phyloP scores from a whole-genome alignment of 2,329 filamentous ascomycete genomes.

The Elsinoe arachidis region DNA sequence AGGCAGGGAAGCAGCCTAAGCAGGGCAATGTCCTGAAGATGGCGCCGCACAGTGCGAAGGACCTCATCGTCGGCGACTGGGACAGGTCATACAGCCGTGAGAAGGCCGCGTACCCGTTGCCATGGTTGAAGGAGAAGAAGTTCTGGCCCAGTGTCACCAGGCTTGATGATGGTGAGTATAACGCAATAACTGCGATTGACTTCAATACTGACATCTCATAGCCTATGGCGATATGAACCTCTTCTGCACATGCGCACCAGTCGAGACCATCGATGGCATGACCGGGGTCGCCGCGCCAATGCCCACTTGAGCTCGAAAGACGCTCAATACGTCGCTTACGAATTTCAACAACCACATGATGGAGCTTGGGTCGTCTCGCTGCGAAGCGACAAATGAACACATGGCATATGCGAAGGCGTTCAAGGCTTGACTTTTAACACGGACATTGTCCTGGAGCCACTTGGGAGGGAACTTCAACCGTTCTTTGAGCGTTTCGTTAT shows the following conservation, averaged over 20 bases:
- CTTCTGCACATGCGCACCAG: conserved; percentile 88
- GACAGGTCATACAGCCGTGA: conserved; percentile 71
- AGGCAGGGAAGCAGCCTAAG: conserved; percentile 66
- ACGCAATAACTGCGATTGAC: conserved; percentile 8
- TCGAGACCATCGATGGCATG: conserved; percentile 47
- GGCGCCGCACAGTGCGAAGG: conserved; percentile 75
- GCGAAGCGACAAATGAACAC: background rate
- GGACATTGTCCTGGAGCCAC: background rate
- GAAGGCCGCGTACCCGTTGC: conserved; percentile 76
- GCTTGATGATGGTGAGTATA: conserved; percentile 73
- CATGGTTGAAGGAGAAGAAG: conserved; percentile 85
- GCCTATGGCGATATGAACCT: conserved; percentile 86
- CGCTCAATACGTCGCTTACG: background rate
- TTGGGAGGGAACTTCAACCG: conserved; percentile 3
- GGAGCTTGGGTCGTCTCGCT: background rate
- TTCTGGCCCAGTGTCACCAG: conserved; percentile 88
- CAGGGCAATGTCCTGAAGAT: conserved; percentile 82
- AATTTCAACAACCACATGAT: conserved; percentile 1
- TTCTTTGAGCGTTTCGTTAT: conserved; percentile 4
- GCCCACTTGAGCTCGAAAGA: conserved; percentile 19
- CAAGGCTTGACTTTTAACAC: background rate
- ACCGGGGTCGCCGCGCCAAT: conserved; percentile 26
- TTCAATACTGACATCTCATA: conserved; percentile 31
- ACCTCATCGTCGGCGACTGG: conserved; percentile 71
- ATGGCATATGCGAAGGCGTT: conserved; percentile 6